A percentile compares a stretch with the other conserved stretches of the same genome.
Evolutionary conservation across 1,284 basidiomycete genomes (phyloP).

Genomic region (Jaminaea rosea): DNA sequence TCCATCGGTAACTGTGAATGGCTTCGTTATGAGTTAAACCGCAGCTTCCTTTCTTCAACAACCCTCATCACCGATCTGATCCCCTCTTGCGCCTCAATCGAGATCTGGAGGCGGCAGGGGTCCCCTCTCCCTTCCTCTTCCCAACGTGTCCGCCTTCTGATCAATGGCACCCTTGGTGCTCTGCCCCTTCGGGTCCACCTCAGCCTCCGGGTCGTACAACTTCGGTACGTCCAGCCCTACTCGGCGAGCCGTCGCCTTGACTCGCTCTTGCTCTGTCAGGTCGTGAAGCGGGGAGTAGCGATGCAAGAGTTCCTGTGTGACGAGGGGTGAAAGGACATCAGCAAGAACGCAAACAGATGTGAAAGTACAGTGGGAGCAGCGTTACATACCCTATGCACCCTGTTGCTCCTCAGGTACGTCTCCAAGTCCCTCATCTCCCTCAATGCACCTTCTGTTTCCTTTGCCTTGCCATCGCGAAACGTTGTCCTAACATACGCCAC

Average conservation of each 20-base stretch:
- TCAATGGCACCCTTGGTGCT: not conserved
- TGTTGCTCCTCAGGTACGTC: not conserved
- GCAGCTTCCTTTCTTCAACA: no score
- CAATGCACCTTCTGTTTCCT: not conserved
- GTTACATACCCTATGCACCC: not conserved
- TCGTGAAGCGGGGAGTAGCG: conserved; percentile 13
- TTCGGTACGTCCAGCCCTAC: conserved; percentile 12
- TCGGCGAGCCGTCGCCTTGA: conserved; percentile 8
- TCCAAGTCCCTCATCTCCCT: conserved; percentile 1
- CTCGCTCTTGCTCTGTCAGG: conserved; percentile 8
- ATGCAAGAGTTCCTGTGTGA: conserved; percentile 2
- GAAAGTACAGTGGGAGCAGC: not conserved
- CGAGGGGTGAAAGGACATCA: not conserved
- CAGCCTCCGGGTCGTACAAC: conserved; percentile 1
- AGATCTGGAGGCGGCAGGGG: not conserved
- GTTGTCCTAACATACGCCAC: not conserved
- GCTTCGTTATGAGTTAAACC: no score
- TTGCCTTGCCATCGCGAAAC: not conserved
- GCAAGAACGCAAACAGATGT: not conserved
- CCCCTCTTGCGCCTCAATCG: no score
- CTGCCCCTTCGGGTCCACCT: not conserved
- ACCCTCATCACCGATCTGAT: no score
- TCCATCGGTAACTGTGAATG: no score
- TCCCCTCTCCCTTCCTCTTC: not conserved
- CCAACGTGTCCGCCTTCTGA: not conserved